Percentiles rank a stretch among this genome's conserved stretches.
Evolutionary conservation across 306 rosid species (phyloP).

Genomic region (Ormosia emarginata): DNA sequence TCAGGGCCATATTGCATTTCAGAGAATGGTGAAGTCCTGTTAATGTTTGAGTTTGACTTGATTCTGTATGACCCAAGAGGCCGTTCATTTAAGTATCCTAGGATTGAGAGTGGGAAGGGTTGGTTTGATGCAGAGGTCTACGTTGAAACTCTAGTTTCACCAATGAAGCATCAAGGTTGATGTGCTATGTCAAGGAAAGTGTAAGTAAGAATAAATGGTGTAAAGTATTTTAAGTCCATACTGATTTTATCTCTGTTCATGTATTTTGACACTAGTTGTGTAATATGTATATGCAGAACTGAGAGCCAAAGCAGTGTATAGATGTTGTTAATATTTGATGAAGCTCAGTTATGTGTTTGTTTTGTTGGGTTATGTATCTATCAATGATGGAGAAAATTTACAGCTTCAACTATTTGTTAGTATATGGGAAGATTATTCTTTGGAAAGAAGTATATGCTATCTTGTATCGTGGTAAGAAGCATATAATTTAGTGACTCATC

Average conservation of each 20-base stretch:
- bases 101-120: conserved; percentile 49
- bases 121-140: conserved; percentile 61
- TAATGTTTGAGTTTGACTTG: conserved; percentile 56
- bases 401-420: conserved; percentile 1
- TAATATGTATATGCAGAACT: conserved; percentile 18
- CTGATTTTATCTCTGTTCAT: conserved; percentile 6
- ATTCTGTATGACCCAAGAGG: conserved; percentile 37
- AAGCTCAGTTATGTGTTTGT: neutral
- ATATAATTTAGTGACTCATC: conserved; percentile 9
- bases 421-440: neutral
- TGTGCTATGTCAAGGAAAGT: neutral
- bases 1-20: conserved; percentile 42
- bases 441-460: conserved; percentile 28
- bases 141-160: conserved; percentile 44
- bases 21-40: conserved; percentile 38
- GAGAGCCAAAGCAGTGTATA: conserved; percentile 21
- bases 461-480: conserved; percentile 21
- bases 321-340: conserved; percentile 4
- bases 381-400: neutral
- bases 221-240: neutral
- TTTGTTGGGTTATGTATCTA: neutral
- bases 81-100: conserved; percentile 34
- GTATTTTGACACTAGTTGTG: conserved; percentile 10
- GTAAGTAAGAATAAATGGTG: conserved; percentile 22
- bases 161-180: conserved; percentile 26